Base-by-base conservation (phyloP, 257 asterid genomes). In the Petunia axillaris region DNA sequence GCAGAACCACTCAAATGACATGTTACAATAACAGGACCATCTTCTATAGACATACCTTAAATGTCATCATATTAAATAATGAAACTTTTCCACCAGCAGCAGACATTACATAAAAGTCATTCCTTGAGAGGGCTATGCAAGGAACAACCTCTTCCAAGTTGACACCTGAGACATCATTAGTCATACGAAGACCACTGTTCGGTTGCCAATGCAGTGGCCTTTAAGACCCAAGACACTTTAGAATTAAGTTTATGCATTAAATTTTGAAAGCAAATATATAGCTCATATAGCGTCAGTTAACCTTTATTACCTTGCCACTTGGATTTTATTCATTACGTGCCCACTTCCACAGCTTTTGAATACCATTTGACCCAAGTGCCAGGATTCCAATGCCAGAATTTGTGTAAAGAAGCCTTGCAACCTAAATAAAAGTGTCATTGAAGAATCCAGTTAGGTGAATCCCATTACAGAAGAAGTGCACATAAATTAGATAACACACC, bases 321-420 rank as follows among this genome's bases (percentile, higher is more conserved):
- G 94, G 97, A 80, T 94, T 94, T 85, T 90, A 92, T 64, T 94
- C 98, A 82, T 65, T 91, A 79, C 95, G 97, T 52, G 39, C 84
- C 98, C 98, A 94, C 88, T 92, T 94, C 97, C 98, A 94, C 78
- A 94, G 92, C 87, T 89, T 91, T 82, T 92, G 98, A 66, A 85
- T 80, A 82, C 98, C 98, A 86, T 91, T 90, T 66, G 98, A 90
- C 71, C 97, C 95, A 82, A 94, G 95, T 73, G 97, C 97, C 87
- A 94, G 82, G 58, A 94, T 66, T 64, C 97, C 97, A 82, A 89
- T 89, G 41, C 98, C 98, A 62, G 94, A 90, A 84, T 94, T 94
- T 76, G 97, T 94, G 83, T 94, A 94, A 36, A 94, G 93, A 75
- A 94, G 97, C 81, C 98, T 90, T 54, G 97, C 98, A 84, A 94